These are phyloP conservation scores for Penicillium angulare DNA, from an alignment of 495 filamentous ascomycete genomes.

Conservation along the genomic window DNA sequence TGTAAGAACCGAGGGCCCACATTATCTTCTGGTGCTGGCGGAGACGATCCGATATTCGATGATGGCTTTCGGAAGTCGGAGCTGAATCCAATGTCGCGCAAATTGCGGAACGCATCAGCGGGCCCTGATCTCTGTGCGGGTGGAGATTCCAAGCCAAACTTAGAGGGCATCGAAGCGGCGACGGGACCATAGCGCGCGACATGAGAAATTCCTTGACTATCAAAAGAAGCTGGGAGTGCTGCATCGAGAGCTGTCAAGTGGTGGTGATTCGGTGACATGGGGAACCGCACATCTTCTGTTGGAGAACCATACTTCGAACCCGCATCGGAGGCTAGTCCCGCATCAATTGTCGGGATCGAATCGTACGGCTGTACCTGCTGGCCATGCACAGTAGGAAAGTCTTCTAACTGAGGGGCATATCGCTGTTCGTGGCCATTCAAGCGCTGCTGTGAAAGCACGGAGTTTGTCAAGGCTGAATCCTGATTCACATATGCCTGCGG, in stretches of 20 bases:
- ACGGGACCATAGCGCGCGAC: constrained; percentile 87
- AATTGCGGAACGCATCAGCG: constrained; percentile 70
- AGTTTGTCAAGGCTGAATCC: constrained; percentile 79
- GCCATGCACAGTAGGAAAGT: constrained; percentile 44
- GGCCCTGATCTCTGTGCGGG: constrained; percentile 57
- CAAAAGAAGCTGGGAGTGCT: constrained; percentile 91
- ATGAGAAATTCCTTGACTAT: constrained; percentile 92
- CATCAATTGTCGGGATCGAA: constrained; percentile 73
- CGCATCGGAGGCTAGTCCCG: constrained; percentile 70
- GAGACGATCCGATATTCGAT: constrained; percentile 63
- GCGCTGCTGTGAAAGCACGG: constrained; percentile 71
- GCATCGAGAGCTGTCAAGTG: constrained; percentile 87
- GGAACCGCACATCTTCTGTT: constrained; percentile 65
- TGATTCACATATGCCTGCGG: constrained; percentile 60
- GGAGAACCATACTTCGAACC: constrained; percentile 89
- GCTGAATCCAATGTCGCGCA: constrained; percentile 86
- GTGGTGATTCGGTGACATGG: constrained; percentile 66
- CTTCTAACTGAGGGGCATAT: constrained; percentile 43
- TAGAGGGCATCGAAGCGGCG: constrained; percentile 87
- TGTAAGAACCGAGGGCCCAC: constrained; percentile 72
- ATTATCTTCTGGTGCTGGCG: constrained; percentile 53
- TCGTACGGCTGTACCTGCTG: constrained; percentile 47
- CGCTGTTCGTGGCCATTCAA: constrained; percentile 47
- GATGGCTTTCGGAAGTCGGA: constrained; percentile 54
- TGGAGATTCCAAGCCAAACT: constrained; percentile 84